Evolutionary conservation across 768 basidiomycete genomes (phyloP).

Genomic region (Mycena amicta): DNA sequence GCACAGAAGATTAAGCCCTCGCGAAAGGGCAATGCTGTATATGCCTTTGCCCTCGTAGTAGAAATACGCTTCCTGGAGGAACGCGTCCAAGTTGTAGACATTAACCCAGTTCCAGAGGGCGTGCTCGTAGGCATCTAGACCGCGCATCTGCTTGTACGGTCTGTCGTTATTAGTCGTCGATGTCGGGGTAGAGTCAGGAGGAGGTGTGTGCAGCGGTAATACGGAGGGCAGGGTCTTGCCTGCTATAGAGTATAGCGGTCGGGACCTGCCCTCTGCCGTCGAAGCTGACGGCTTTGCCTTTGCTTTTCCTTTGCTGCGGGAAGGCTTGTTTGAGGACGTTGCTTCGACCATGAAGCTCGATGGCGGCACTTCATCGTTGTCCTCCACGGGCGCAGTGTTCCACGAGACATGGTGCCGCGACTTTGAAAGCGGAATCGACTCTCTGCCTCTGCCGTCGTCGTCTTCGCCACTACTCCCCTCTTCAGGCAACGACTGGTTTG

Average conservation of each 20-base stretch:
- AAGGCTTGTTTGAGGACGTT: conserved; percentile 41
- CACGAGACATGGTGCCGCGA: conserved; percentile 58
- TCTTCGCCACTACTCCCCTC: conserved; percentile 56
- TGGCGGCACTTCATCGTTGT: conserved; percentile 81
- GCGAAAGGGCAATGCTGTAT: conserved; percentile 88
- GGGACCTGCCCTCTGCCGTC: conserved; percentile 37
- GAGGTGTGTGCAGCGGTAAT: conserved; percentile 36
- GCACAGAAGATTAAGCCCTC: conserved; percentile 93
- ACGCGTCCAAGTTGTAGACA: conserved; percentile 94
- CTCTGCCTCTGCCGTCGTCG: conserved; percentile 64
- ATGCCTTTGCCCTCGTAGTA: conserved; percentile 98
- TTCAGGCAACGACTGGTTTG: conserved; percentile 69
- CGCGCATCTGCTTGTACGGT: conserved; percentile 56
- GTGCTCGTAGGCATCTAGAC: conserved; percentile 82
- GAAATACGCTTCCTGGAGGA: conserved; percentile 90
- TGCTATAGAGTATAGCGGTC: conserved; percentile 55
- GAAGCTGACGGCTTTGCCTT: conserved; percentile 28
- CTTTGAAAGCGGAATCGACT: conserved; percentile 27
- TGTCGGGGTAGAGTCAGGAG: conserved; percentile 36
- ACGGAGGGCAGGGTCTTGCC: conserved; percentile 44
- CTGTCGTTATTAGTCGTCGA: conserved; percentile 33
- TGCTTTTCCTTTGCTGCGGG: conserved; percentile 31
- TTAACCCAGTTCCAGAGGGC: conserved; percentile 99
- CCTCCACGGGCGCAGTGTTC: conserved; percentile 55
- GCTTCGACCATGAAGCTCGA: conserved; percentile 82